These are phyloP conservation scores for Globisporangium solare DNA, from an alignment of 352 stramenopile species.

Conservation along the genomic window DNA sequence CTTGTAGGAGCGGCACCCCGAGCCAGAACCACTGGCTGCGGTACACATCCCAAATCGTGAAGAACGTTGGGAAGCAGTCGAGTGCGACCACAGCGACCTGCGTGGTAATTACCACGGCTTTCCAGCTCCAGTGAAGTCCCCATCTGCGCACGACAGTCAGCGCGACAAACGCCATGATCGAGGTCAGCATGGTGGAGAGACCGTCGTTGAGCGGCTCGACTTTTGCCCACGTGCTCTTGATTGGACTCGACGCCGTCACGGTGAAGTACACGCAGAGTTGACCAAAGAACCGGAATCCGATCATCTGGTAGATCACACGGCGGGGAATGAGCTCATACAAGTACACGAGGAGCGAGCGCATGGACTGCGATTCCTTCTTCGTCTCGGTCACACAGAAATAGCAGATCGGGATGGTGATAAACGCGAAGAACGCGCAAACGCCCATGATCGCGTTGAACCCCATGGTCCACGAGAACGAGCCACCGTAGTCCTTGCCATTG, in stretches of 20 bases:
- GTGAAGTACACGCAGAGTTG: conserved; percentile 43
- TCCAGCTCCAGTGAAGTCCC: conserved; percentile 58
- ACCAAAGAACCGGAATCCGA: conserved; percentile 48
- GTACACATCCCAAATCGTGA: conserved; percentile 66
- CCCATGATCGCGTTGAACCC: conserved; percentile 53
- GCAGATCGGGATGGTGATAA: conserved; percentile 33
- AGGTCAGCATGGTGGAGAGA: conserved; percentile 41
- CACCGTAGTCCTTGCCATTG: conserved; percentile 43
- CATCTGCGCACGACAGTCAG: conserved; percentile 38
- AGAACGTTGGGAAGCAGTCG: conserved; percentile 41
- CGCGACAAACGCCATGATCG: conserved; percentile 30
- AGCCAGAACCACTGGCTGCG: conserved; percentile 71
- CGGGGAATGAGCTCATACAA: conserved; percentile 43
- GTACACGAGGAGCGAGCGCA: conserved; percentile 27
- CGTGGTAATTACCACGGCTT: conserved; percentile 28
- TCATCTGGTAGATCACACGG: conserved; percentile 49
- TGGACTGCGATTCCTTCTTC: conserved; percentile 23
- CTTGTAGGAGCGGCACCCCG: conserved; percentile 45
- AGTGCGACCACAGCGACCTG: conserved; percentile 40
- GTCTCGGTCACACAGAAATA: conserved; percentile 45
- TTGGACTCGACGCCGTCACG: conserved; percentile 38
- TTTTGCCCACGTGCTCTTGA: conserved; percentile 46
- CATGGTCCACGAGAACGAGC: conserved; percentile 45
- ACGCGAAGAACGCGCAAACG: conserved; percentile 28
- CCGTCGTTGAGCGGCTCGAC: conserved; percentile 57